Percentiles rank a stretch among this genome's conserved stretches.
These are phyloP conservation scores for Lasiodiplodia gonubiensis DNA, from an alignment of 2,329 filamentous ascomycete species.

Conservation along the genomic window DNA sequence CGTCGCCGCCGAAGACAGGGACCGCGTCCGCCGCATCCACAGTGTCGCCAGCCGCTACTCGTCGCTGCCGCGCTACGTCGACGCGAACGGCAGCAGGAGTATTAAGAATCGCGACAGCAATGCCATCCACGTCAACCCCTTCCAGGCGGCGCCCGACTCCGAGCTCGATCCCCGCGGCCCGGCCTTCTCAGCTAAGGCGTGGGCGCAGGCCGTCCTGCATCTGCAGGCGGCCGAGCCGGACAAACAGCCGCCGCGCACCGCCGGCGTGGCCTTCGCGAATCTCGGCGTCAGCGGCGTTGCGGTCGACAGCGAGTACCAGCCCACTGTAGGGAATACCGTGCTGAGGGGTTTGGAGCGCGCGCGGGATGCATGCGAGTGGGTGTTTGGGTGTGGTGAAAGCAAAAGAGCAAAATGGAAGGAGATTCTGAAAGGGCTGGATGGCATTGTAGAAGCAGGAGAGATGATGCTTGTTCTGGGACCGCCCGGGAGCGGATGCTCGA, in stretches of 20 bases:
- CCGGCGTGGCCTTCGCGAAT: slow-evolving; percentile 24
- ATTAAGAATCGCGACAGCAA: background rate
- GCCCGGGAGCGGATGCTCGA: slow-evolving; percentile 74
- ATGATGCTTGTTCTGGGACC: slow-evolving; percentile 78
- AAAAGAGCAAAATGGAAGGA: slow-evolving; percentile 38
- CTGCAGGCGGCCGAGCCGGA: slow-evolving; percentile 9
- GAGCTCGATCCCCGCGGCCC: slow-evolving; percentile 13
- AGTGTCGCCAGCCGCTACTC: slow-evolving; percentile 22
- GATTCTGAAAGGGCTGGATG: slow-evolving; percentile 66
- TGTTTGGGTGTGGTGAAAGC: slow-evolving; percentile 59
- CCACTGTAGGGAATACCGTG: slow-evolving; percentile 10
- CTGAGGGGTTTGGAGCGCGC: background rate
- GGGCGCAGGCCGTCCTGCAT: slow-evolving; percentile 15
- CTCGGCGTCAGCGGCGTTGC: background rate
- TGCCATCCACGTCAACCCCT: slow-evolving; percentile 8
- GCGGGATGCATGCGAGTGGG: background rate
- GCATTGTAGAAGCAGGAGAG: slow-evolving; percentile 71
- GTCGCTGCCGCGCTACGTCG: slow-evolving; percentile 8
- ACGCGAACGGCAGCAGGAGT: background rate
- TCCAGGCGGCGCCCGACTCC: background rate
- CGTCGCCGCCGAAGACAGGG: slow-evolving; percentile 1
- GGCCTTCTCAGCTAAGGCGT: slow-evolving; percentile 2
- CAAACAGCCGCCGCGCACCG: slow-evolving; percentile 10
- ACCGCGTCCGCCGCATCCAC: slow-evolving; percentile 13
- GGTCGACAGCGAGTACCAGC: background rate